Conservation (phyloP, 352 stramenopile species). For the Pythium utonaiense region DNA sequence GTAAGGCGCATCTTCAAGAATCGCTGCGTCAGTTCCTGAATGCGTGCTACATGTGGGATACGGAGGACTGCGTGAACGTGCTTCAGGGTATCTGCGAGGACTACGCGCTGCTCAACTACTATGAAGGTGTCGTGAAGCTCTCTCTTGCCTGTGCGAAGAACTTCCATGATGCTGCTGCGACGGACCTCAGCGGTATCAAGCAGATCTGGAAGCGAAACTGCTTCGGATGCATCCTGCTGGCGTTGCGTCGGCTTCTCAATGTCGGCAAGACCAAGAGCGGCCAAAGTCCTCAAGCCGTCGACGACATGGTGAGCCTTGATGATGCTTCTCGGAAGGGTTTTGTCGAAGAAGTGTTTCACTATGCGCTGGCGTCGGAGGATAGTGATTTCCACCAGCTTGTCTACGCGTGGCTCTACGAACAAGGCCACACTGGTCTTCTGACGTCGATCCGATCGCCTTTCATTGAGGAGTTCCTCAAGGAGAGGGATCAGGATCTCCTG, state of each 20-base stretch:
- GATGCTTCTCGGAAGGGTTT: slow-evolving; percentile 61
- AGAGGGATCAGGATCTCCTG: slow-evolving; percentile 80
- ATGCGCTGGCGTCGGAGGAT: slow-evolving; percentile 65
- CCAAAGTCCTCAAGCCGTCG: slow-evolving; percentile 60
- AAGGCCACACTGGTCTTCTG: slow-evolving; percentile 51
- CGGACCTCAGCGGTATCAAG: slow-evolving; percentile 62
- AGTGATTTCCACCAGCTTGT: slow-evolving; percentile 71
- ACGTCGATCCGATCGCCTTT: slow-evolving; percentile 65
- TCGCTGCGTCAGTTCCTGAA: slow-evolving; percentile 79
- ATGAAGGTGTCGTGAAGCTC: slow-evolving; percentile 85
- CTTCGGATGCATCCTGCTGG: slow-evolving; percentile 71
- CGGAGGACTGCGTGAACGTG: slow-evolving; percentile 69
- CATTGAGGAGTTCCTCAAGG: slow-evolving; percentile 83
- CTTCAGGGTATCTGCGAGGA: slow-evolving; percentile 78
- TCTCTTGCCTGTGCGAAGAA: slow-evolving; percentile 74
- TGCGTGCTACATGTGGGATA: slow-evolving; percentile 85
- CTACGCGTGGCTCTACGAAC: slow-evolving; percentile 82
- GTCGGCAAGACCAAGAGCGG: slow-evolving; percentile 23
- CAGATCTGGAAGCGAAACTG: slow-evolving; percentile 69
- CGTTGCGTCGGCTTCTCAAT: slow-evolving; percentile 57
- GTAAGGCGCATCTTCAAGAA: slow-evolving; percentile 58
- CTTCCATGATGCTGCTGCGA: slow-evolving; percentile 65
- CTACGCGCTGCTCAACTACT: slow-evolving; percentile 74
- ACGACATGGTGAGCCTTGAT: slow-evolving; percentile 74
- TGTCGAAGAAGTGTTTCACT: slow-evolving; percentile 76